Percentiles rank a stretch among this genome's conserved stretches.
phyloP scores from a whole-genome alignment of 2,329 filamentous ascomycete species.

The Exserohilum rostratum region DNA sequence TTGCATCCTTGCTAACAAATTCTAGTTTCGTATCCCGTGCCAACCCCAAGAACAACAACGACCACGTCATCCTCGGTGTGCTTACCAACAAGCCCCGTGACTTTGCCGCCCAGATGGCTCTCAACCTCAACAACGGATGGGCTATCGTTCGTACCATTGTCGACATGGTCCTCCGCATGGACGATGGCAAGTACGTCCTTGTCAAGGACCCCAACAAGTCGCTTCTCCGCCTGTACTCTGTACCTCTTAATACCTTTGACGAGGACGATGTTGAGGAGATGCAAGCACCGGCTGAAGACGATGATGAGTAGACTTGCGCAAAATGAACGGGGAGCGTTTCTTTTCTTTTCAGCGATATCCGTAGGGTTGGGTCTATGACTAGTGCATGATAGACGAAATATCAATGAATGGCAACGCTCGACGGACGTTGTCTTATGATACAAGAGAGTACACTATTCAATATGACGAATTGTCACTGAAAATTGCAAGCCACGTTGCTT shows the following conservation, averaged over 20 bases:
- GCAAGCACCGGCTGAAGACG: constrained; percentile 60
- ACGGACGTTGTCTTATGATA: constrained; percentile 4
- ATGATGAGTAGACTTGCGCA: constrained; percentile 55
- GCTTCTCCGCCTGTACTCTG: constrained; percentile 89
- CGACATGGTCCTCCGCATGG: constrained; percentile 84
- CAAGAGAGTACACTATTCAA: not conserved
- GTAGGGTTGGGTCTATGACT: constrained; percentile 26
- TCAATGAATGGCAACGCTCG: constrained; percentile 14
- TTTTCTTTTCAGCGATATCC: constrained; percentile 28
- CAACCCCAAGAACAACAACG: constrained; percentile 90
- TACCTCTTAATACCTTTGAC: constrained; percentile 86
- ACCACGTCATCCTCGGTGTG: constrained; percentile 94
- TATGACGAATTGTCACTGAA: not conserved
- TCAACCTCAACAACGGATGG: constrained; percentile 97
- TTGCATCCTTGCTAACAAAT: constrained; percentile 8
- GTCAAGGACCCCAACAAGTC: constrained; percentile 96
- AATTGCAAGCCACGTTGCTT: not conserved
- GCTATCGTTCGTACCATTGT: constrained; percentile 98
- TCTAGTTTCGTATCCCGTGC: constrained; percentile 88
- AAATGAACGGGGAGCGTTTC: constrained; percentile 6
- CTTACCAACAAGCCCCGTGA: constrained; percentile 97
- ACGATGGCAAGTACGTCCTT: constrained; percentile 80
- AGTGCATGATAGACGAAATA: constrained; percentile 29
- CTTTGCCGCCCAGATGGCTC: constrained; percentile 97
- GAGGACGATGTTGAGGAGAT: constrained; percentile 83